A percentile compares a stretch with the other conserved stretches of the same genome.
Evolutionary conservation across 192 early-diverging fungal species (phyloP).

Genomic region (Podila clonocystis): DNA sequence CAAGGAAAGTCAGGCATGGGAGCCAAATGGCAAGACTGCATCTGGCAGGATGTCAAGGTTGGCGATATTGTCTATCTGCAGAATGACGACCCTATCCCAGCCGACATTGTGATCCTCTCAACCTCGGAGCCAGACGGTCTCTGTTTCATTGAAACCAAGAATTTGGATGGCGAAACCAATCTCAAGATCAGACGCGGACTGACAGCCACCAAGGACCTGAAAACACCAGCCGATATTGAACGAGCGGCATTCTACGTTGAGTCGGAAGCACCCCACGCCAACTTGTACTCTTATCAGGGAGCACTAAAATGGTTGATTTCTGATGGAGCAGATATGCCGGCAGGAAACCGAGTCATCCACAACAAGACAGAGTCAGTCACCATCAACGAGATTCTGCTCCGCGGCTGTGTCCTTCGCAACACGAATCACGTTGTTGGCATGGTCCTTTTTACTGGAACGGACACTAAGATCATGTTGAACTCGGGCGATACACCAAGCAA

Average conservation of each 20-base stretch:
- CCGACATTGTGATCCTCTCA: conserved; percentile 88
- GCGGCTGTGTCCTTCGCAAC: conserved; percentile 94
- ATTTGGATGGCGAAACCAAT: conserved; percentile 98
- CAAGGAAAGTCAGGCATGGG: conserved; percentile 2
- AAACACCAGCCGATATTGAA: conserved; percentile 67
- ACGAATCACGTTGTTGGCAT: conserved; percentile 90
- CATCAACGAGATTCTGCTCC: conserved; percentile 84
- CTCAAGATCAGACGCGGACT: conserved; percentile 86
- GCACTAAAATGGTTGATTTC: conserved; percentile 63
- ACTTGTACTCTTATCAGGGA: conserved; percentile 89
- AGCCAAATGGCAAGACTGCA: conserved; percentile 68
- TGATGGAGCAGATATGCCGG: conserved; percentile 49
- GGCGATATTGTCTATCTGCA: conserved; percentile 90
- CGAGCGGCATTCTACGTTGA: conserved; percentile 75
- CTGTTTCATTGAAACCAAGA: conserved; percentile 98
- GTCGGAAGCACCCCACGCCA: conserved; percentile 88
- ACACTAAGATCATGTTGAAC: conserved; percentile 98
- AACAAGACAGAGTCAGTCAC: conserved; percentile 72
- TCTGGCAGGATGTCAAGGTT: conserved; percentile 87
- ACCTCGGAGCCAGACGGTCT: conserved; percentile 85
- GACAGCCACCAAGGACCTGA: conserved; percentile 66
- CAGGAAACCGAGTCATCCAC: conserved; percentile 53
- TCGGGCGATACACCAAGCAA: conserved; percentile 93
- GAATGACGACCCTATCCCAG: conserved; percentile 89
- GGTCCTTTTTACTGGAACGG: conserved; percentile 89